Conservation (phyloP, 495 filamentous ascomycete species). For the Aspergillus coremiiformis region DNA sequence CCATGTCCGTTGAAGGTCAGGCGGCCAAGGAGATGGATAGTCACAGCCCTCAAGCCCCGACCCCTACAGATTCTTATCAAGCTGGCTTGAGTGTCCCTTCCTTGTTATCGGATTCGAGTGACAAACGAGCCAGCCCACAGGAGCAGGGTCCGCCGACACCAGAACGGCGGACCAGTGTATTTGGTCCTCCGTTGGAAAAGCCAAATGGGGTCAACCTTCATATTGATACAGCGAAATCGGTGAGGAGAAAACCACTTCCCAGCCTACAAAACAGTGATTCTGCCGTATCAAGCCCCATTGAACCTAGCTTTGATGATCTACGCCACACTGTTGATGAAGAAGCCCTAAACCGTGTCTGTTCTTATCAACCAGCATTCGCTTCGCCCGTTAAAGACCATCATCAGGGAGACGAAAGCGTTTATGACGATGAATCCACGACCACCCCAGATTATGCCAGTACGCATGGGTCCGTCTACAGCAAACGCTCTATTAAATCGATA, state of each 20-base stretch:
- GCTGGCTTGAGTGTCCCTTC: not conserved
- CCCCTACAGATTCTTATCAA: not conserved
- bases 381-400: slow-evolving; percentile 23
- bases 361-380: slow-evolving; percentile 24
- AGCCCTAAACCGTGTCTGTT: slow-evolving; percentile 46
- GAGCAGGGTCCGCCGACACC: slow-evolving; percentile 11
- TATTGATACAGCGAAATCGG: slow-evolving; percentile 37
- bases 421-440: slow-evolving; percentile 42
- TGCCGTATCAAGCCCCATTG: slow-evolving; percentile 11
- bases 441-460: slow-evolving; percentile 68
- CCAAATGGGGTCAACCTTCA: slow-evolving; percentile 31
- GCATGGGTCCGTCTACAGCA: slow-evolving; percentile 54
- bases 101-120: slow-evolving; percentile 15
- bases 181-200: slow-evolving; percentile 17
- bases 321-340: slow-evolving; percentile 59
- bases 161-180: slow-evolving; percentile 17
- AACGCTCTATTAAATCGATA: slow-evolving; percentile 46
- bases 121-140: slow-evolving; percentile 13
- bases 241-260: slow-evolving; percentile 62
- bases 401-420: slow-evolving; percentile 41
- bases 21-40: slow-evolving; percentile 8
- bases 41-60: slow-evolving; percentile 13
- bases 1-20: slow-evolving; percentile 27
- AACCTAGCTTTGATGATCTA: slow-evolving; percentile 57
- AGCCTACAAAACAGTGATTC: slow-evolving; percentile 10